Evolutionary conservation across 176 grass and related monocot genomes (phyloP), one percentile per base, ranked within the genome.

Genomic region (Coix lacrymajobi): DNA sequence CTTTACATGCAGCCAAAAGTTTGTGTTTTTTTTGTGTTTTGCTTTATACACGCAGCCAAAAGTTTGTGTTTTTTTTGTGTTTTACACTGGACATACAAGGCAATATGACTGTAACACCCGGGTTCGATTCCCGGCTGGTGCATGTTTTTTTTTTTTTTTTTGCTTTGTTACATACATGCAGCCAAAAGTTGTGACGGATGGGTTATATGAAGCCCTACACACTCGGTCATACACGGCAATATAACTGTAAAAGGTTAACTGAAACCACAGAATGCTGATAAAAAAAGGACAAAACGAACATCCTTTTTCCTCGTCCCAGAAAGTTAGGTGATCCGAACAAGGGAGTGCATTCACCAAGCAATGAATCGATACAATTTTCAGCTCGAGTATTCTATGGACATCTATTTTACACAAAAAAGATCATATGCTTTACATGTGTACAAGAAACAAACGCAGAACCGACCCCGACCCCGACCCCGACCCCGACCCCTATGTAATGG

Each of bases 61-160:
- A 57, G 22, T 57, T 20, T n/a, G n/a, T n/a, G n/a, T n/a, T n/a
- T n/a, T n/a, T n/a, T n/a, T n/a, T n/a, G n/a, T n/a, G n/a, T n/a
- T n/a, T n/a, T n/a, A n/a, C n/a, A n/a, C n/a, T n/a, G n/a, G n/a
- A n/a, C n/a, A n/a, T n/a, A n/a, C n/a, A n/a, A n/a, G n/a, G n/a
- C n/a, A n/a, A n/a, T n/a, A n/a, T n/a, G n/a, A n/a, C n/a, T n/a
- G n/a, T n/a, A n/a, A n/a, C n/a, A 89, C 91, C 85, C 81, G 76
- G 81, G 73, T 90, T 86, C 73, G 84, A 90, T 86, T 90, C 84
- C 73, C 88, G 79, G 79, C 88, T 90, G 81, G 69, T 85, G 87
- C 76, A 88, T 4, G 1, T 20, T 4, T 40, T 12, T 48, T 3
- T 11, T 5, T 12, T n/a, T n/a, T n/a, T n/a, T 22, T 39, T 68